Base-by-base conservation (phyloP, 345 rosid genomes). In the Boechera divaricarpa region DNA sequence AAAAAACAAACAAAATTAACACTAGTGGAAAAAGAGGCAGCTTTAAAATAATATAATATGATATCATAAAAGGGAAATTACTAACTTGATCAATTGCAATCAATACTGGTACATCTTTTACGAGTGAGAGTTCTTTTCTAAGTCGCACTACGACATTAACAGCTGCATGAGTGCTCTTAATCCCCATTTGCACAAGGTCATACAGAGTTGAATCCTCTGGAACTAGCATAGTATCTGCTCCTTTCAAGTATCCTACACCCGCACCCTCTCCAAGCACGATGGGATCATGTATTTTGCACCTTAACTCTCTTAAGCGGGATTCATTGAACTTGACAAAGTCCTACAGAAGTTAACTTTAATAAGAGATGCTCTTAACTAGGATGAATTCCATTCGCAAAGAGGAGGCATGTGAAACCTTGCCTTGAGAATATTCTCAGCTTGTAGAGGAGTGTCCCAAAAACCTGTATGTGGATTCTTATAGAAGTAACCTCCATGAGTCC, bases 21-120 rank as follows among this genome's bases (percentile, higher is more conserved):
- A 53, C 33, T 54, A 45, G 69, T 44, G 44, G 54, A 39, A 48
- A 48, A 60, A 39, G 56, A 45, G 42, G 2, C 52, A 49, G 55
- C 36, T 42, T 16, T 31, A 32, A n/a, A 26, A 16, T 15, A 3
- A 24, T 32, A 26, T 52, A 18, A 63, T 21, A 56, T 18, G 31
- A 8, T 10, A 45, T 53, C 8, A 31, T 18, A 26, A 33, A 10
- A 64, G 36, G 26, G 59, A 28, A 58, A 10, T 11, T 33, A 70
- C 93, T 91, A 78, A 91, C 98, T 85, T 95, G 99, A 83, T 92
- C 99, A 70, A 92, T 85, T 77, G 94, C 99, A 79, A 92, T 80
- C 74, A 95, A 86, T 10, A 95, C 96, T 52, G 99, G 98, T 15
- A 91, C 77, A 69, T 92, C 96, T 83, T 92, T 89, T 51, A 92